Percentiles rank a stretch among this genome's conserved stretches.
These are phyloP conservation scores for Extremus antarcticus DNA, from an alignment of 495 filamentous ascomycete species.

Conservation along the genomic window DNA sequence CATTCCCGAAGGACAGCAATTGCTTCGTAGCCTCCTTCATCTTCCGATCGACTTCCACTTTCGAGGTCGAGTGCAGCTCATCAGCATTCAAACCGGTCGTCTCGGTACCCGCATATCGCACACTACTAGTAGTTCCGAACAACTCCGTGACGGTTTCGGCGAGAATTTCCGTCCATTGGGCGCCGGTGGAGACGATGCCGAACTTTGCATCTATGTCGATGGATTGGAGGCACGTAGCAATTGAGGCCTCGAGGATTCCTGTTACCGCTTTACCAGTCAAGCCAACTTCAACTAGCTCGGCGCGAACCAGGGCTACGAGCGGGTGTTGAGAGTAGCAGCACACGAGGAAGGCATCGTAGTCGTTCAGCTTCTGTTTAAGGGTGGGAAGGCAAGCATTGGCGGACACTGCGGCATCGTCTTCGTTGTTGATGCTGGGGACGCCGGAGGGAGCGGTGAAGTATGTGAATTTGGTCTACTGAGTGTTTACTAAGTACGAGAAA, in stretches of 20 bases:
- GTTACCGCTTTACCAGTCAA: conserved; percentile 45
- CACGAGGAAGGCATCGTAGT: conserved; percentile 68
- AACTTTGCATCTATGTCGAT: conserved; percentile 48
- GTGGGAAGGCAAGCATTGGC: conserved; percentile 44
- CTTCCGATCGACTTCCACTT: conserved; percentile 50
- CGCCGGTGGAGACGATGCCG: conserved; percentile 84
- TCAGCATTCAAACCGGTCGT: conserved; percentile 73
- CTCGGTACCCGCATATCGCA: conserved; percentile 64
- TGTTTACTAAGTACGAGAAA: not conserved
- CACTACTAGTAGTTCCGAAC: conserved; percentile 32
- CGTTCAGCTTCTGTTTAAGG: conserved; percentile 38
- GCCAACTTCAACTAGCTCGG: not conserved
- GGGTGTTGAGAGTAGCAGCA: conserved; percentile 88
- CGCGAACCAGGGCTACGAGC: conserved; percentile 50
- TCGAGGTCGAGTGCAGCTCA: conserved; percentile 61
- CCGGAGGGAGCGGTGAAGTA: conserved; percentile 48
- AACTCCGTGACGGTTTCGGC: conserved; percentile 47
- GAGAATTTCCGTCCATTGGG: conserved; percentile 67
- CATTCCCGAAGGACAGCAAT: conserved; percentile 46
- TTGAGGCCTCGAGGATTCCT: conserved; percentile 80
- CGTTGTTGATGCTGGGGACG: conserved; percentile 55
- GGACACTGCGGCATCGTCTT: conserved; percentile 42
- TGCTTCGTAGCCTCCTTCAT: conserved; percentile 54
- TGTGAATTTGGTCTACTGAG: conserved; percentile 37
- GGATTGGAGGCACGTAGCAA: conserved; percentile 45